Conservation (phyloP, 2,329 filamentous ascomycete genomes). For the Aspergillus candidus region DNA sequence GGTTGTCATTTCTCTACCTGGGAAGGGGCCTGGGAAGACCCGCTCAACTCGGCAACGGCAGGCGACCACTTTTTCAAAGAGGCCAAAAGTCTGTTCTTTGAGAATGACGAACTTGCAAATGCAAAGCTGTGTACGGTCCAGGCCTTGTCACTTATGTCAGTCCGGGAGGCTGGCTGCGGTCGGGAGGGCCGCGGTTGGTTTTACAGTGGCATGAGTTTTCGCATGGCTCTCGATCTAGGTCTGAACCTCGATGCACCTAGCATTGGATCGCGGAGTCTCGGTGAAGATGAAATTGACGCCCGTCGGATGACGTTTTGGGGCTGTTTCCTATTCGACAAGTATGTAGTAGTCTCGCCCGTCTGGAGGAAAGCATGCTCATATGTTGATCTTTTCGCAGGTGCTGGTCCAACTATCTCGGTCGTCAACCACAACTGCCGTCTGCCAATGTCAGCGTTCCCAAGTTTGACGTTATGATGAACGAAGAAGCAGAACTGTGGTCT, state of each 20-base stretch:
- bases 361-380: neutral
- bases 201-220: constrained; percentile 96
- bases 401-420: constrained; percentile 95
- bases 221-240: constrained; percentile 92
- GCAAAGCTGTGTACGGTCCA: constrained; percentile 86
- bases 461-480: constrained; percentile 81
- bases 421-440: constrained; percentile 77
- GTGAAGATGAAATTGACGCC: constrained; percentile 81
- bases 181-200: constrained; percentile 96
- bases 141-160: constrained; percentile 90
- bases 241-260: constrained; percentile 76
- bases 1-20: constrained; percentile 88
- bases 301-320: constrained; percentile 94
- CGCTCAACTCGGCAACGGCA: constrained; percentile 73
- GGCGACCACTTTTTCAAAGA: constrained; percentile 96
- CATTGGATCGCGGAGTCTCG: constrained; percentile 57
- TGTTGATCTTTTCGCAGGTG: constrained; percentile 46
- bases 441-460: constrained; percentile 78
- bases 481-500: constrained; percentile 80
- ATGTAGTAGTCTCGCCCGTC: constrained; percentile 24
- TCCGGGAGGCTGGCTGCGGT: constrained; percentile 89
- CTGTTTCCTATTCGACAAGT: constrained; percentile 95
- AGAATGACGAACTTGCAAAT: constrained; percentile 89
- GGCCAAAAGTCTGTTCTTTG: constrained; percentile 80
- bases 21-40: constrained; percentile 62